Percentiles rank a stretch among this genome's conserved stretches.
phyloP scores from a whole-genome alignment of 345 rosid genomes.

The Populus alba region DNA sequence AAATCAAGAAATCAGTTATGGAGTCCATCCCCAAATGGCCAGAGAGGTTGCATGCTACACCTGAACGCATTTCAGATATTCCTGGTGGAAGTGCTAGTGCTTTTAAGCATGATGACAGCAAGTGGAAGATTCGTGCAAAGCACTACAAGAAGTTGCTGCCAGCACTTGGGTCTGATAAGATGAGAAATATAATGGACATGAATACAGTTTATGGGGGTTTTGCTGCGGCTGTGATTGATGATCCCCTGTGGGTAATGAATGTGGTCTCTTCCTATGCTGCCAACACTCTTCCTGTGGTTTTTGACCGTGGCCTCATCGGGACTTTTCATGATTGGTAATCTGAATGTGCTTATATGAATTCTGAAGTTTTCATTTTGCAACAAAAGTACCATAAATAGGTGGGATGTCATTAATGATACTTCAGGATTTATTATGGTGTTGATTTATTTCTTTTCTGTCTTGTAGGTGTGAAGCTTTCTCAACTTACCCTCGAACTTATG shows the following conservation, averaged over 20 bases:
- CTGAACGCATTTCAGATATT: slow-evolving; percentile 69
- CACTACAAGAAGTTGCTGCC: slow-evolving; percentile 87
- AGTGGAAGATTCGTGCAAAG: slow-evolving; percentile 80
- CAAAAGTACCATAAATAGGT: neutral
- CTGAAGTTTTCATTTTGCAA: neutral
- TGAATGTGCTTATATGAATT: slow-evolving; percentile 5
- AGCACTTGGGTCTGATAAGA: slow-evolving; percentile 72
- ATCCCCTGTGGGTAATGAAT: slow-evolving; percentile 94
- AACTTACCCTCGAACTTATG: slow-evolving; percentile 93
- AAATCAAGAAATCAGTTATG: slow-evolving; percentile 57
- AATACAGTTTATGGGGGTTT: slow-evolving; percentile 94
- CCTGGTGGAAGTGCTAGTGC: slow-evolving; percentile 60
- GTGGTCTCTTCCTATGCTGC: slow-evolving; percentile 82
- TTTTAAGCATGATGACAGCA: slow-evolving; percentile 74
- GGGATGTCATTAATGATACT: neutral
- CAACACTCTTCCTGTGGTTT: slow-evolving; percentile 77
- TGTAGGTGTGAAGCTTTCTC: slow-evolving; percentile 98
- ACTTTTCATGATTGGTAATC: slow-evolving; percentile 87
- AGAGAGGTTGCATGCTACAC: slow-evolving; percentile 60
- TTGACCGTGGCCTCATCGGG: slow-evolving; percentile 95
- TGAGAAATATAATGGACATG: slow-evolving; percentile 98
- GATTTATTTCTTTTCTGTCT: slow-evolving; percentile 24
- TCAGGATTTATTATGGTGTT: neutral
- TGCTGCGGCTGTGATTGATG: slow-evolving; percentile 68
- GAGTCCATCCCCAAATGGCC: slow-evolving; percentile 81